phyloP scores from a whole-genome alignment of 2,329 filamentous ascomycete genomes.

The Trichoderma koningiopsis region DNA sequence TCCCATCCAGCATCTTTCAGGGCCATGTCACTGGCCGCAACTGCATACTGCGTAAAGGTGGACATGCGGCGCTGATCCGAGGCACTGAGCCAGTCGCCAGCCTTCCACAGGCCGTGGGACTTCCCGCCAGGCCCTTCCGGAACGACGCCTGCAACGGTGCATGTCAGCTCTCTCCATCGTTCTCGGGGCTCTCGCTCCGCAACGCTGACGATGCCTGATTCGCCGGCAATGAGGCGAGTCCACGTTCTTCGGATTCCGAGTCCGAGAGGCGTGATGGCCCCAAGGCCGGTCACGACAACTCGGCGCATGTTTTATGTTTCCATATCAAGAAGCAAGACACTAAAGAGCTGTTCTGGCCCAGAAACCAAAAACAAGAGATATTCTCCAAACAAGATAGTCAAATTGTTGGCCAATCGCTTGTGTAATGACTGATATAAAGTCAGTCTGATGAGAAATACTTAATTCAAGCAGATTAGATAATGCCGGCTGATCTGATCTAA shows the following conservation, averaged over 20 bases:
- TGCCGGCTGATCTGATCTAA: neutral
- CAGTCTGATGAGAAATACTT: conserved; percentile 7
- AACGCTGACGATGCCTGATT: conserved; percentile 79
- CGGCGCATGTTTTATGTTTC: conserved; percentile 58
- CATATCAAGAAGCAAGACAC: conserved; percentile 39
- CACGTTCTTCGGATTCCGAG: conserved; percentile 78
- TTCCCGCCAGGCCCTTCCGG: conserved; percentile 59
- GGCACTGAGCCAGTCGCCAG: conserved; percentile 56
- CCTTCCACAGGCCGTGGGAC: conserved; percentile 51
- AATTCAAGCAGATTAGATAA: neutral
- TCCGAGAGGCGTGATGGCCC: conserved; percentile 80
- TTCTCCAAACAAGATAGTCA: neutral
- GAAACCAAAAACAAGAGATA: neutral
- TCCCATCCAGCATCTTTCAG: conserved; percentile 80
- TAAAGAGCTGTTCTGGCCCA: neutral
- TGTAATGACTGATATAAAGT: neutral
- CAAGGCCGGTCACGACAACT: conserved; percentile 82
- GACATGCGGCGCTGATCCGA: conserved; percentile 76
- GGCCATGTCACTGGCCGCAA: conserved; percentile 85
- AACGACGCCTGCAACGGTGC: conserved; percentile 82
- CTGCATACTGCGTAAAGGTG: conserved; percentile 87
- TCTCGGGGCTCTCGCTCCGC: conserved; percentile 57
- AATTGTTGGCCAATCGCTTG: neutral
- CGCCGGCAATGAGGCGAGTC: conserved; percentile 75
- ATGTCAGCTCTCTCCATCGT: conserved; percentile 73